Conservation (phyloP, 164 flowering plant species). For the Litsea cubeba region DNA sequence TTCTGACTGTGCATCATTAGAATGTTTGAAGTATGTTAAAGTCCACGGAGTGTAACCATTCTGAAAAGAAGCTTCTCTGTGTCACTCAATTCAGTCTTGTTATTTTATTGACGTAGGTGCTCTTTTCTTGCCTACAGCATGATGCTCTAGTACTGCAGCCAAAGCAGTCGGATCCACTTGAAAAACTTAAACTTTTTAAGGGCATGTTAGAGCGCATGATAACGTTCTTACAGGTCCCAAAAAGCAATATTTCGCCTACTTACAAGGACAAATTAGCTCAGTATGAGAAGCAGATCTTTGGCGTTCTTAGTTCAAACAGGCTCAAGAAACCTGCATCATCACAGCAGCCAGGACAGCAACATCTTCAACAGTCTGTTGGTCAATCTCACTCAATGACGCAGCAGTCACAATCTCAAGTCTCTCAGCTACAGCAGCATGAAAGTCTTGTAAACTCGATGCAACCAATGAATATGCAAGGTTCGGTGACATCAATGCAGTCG, state of each 20-base stretch:
- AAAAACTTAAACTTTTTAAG: slow-evolving; percentile 48
- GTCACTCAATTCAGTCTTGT: slow-evolving; percentile 1
- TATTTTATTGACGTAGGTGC: background rate
- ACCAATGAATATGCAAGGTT: slow-evolving; percentile 42
- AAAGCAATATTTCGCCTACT: slow-evolving; percentile 30
- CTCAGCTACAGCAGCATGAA: slow-evolving; percentile 62
- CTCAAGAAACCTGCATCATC: slow-evolving; percentile 45
- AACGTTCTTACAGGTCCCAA: slow-evolving; percentile 43
- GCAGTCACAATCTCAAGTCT: slow-evolving; percentile 44
- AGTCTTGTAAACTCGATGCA: slow-evolving; percentile 70
- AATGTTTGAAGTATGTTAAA: no score
- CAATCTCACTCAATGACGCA: slow-evolving; percentile 57
- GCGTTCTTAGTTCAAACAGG: slow-evolving; percentile 39
- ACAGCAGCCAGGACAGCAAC: slow-evolving; percentile 51
- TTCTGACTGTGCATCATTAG: no score
- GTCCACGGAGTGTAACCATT: no score
- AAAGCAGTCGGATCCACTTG: slow-evolving; percentile 50
- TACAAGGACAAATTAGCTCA: slow-evolving; percentile 53
- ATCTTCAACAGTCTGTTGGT: slow-evolving; percentile 35
- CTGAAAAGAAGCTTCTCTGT: background rate
- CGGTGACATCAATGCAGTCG: slow-evolving; percentile 44
- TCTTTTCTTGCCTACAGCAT: slow-evolving; percentile 31
- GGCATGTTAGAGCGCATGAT: slow-evolving; percentile 53
- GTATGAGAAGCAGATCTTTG: slow-evolving; percentile 64
- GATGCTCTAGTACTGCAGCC: slow-evolving; percentile 59